phyloP scores from a whole-genome alignment of 2,329 filamentous ascomycete genomes.

The Xylaria sp. region DNA sequence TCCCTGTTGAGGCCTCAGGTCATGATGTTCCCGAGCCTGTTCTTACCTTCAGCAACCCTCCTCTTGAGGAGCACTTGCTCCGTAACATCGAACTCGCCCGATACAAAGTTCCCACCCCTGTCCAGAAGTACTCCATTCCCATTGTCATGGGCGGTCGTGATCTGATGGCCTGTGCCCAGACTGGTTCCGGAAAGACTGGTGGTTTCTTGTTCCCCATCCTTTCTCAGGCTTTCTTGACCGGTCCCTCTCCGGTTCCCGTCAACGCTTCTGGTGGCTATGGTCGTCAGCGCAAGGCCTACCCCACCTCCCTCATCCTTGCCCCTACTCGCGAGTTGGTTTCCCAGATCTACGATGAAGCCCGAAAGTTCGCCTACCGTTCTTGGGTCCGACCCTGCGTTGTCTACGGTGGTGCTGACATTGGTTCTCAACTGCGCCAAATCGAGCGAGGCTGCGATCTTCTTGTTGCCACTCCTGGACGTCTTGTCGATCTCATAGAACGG shows the following conservation, averaged over 20 bases:
- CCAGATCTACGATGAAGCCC: constrained; percentile 94
- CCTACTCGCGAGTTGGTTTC: constrained; percentile 98
- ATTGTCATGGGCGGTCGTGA: constrained; percentile 98
- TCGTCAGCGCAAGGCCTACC: constrained; percentile 95
- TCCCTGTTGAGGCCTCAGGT: constrained; percentile 94
- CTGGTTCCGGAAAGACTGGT: constrained; percentile 98
- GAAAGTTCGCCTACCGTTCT: constrained; percentile 97
- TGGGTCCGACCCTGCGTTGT: constrained; percentile 99
- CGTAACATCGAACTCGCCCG: constrained; percentile 88
- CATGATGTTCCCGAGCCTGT: constrained; percentile 90
- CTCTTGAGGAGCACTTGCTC: constrained; percentile 88
- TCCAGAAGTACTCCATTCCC: constrained; percentile 98
- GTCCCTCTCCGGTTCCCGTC: constrained; percentile 66
- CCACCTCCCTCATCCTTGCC: constrained; percentile 90
- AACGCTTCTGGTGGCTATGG: constrained; percentile 65
- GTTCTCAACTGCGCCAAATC: constrained; percentile 95
- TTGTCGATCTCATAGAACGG: constrained; percentile 97
- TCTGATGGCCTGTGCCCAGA: constrained; percentile 99
- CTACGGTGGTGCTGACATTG: constrained; percentile 98
- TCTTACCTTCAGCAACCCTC: constrained; percentile 85
- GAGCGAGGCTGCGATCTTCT: constrained; percentile 95
- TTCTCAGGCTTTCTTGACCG: constrained; percentile 91
- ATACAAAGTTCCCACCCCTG: constrained; percentile 93
- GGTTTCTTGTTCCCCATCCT: constrained; percentile 99
- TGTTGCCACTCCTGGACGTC: constrained; percentile 92